Evolutionary conservation across 805 yeast species (phyloP), one percentile per base, ranked within the genome.

Genomic region (Jamesozyma rosinii): DNA sequence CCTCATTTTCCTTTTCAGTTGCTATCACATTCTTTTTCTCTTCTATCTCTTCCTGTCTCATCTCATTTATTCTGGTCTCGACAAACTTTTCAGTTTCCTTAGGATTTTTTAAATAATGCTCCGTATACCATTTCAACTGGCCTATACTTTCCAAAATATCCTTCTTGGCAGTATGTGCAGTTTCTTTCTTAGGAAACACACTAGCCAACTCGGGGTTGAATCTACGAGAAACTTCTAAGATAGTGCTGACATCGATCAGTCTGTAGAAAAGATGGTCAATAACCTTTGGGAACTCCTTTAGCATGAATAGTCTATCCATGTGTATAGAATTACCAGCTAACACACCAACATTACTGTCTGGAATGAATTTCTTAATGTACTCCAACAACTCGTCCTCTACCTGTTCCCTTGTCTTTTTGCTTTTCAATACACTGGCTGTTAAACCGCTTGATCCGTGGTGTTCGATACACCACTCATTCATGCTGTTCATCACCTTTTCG

Each of bases 241-340:
- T 67, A 1, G 88, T 70, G n/a, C 94, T 81, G 14, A 92, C 98
- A 57, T 92, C 99, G 34, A 92, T 75, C 33, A 89, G 71, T 43
- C 99, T 73, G 59, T 92, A 92, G 58, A 75, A 79, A 36, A 79
- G 54, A 49, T 67, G 74, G 18, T 73, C 72, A n/a, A 75, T 61
- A 6, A 86, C 80, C 38, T 71, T 62, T 0, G 97, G 97, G 67
- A 92, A 79, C 55, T 90, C 95, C 42, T 76, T 71, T 58, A 77
- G 67, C 82, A 92, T 74, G 63, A 90, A 92, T 40, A 83, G 71
- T 45, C 87, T 75, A 61, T 92, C 99, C 80, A 86, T 81, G 61
- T 92, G 97, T 17, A 92, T 80, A 0, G 95, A 75, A 53, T 90
- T 92, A 1, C 99, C 99, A 0, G 95, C 95, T 43, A 92, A 63